Evolutionary conservation across 148 eudicot species (phyloP).

Genomic region (Oxyria digyna): DNA sequence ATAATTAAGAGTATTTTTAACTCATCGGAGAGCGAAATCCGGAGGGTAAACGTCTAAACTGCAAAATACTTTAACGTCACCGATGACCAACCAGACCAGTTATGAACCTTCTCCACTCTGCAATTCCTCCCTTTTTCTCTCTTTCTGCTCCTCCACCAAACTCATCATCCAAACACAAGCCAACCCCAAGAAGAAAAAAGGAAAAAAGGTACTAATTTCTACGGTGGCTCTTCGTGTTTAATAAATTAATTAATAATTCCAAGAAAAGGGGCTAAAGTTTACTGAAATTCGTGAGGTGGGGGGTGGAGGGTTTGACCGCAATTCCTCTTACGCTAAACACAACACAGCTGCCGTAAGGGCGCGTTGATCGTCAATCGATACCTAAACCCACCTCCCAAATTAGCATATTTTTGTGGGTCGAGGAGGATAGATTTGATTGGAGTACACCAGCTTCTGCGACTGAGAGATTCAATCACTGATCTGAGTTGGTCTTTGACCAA

Average conservation of each 20-base stretch:
- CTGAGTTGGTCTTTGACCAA: neutral
- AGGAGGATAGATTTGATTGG: neutral
- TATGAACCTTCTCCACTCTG: neutral
- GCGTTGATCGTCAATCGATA: neutral
- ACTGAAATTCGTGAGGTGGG: conserved; percentile 6
- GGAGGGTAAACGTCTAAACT: conserved; percentile 1
- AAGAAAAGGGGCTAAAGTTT: neutral
- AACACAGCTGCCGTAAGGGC: conserved; percentile 1
- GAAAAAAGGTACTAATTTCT: neutral
- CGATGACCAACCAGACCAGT: neutral
- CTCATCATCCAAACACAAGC: neutral
- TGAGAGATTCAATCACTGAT: neutral
- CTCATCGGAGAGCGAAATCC: conserved; percentile 8
- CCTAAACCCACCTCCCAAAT: conserved; percentile 6
- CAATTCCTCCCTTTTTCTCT: neutral
- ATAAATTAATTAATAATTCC: neutral
- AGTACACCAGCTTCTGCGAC: neutral
- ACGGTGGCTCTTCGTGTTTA: conserved; percentile 5
- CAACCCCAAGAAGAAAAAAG: neutral
- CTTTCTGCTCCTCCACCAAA: neutral
- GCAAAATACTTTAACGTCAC: neutral
- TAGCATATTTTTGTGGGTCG: neutral
- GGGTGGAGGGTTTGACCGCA: conserved; percentile 6
- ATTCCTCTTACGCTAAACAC: neutral
- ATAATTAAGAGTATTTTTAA: no score